Evolutionary conservation across 73 alveolate genomes (phyloP).

Genomic region (Strombidium stylifer): DNA sequence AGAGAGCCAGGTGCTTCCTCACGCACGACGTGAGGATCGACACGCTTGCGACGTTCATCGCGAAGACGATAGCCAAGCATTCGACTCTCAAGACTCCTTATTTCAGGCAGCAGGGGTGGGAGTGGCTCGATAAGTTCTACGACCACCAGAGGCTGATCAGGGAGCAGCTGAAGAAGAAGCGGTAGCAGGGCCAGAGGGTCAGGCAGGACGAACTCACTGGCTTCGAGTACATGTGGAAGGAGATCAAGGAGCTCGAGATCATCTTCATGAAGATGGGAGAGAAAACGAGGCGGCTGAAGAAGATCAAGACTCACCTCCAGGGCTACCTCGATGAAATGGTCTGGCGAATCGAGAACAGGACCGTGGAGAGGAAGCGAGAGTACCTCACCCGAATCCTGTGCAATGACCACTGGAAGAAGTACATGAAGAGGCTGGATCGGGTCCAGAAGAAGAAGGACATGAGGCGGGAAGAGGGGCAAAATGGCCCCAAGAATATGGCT

Average conservation of each 20-base stretch:
- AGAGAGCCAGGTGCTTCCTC: conserved; percentile 22
- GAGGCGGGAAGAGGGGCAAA: too few relatives aligned
- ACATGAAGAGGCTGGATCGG: conserved; percentile 6
- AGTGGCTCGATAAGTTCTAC: conserved; percentile 31
- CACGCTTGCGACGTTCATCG: conserved; percentile 24
- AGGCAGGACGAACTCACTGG: background rate
- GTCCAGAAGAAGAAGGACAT: conserved; percentile 4
- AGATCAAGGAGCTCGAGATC: conserved; percentile 32
- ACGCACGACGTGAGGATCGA: conserved; percentile 26
- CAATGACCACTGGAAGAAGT: conserved; percentile 13
- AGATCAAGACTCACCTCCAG: conserved; percentile 20
- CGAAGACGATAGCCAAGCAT: conserved; percentile 35
- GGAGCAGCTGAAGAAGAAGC: conserved; percentile 2
- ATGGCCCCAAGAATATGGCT: conserved; percentile 14
- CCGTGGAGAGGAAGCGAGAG: conserved; percentile 1
- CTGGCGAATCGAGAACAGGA: conserved; percentile 29
- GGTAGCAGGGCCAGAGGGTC: background rate
- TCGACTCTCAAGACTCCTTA: conserved; percentile 29
- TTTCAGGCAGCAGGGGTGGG: conserved; percentile 26
- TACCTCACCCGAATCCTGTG: background rate
- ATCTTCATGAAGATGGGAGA: conserved; percentile 19
- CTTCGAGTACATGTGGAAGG: conserved; percentile 34
- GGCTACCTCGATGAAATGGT: conserved; percentile 36
- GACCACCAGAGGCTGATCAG: conserved; percentile 22
- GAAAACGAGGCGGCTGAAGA: conserved; percentile 6